A percentile compares a stretch with the other conserved stretches of the same genome.
Conservation (phyloP, 345 rosid genomes). For the Zanthoxylum bungeanum region DNA sequence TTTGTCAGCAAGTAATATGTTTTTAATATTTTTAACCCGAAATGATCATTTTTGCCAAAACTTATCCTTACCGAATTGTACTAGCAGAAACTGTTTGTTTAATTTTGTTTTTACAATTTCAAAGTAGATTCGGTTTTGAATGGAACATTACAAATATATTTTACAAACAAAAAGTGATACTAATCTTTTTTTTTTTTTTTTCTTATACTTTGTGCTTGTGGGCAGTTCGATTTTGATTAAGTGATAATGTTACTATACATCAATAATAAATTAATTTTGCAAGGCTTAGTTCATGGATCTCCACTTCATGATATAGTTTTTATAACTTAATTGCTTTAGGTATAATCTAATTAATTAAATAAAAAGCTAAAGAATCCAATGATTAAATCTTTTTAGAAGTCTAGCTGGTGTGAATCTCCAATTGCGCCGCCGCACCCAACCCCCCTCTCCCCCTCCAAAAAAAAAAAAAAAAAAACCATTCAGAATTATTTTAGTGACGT, state of each 20-base stretch:
- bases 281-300: slow-evolving; percentile 8
- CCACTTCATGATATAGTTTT: neutral
- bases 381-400: slow-evolving; percentile 10
- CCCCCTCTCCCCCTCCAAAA: too few species aligned
- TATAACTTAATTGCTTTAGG: neutral
- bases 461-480: neutral
- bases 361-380: neutral
- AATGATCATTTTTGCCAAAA: neutral
- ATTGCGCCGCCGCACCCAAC: too few species aligned
- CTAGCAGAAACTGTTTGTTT: neutral
- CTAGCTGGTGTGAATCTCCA: neutral
- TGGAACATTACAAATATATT: neutral
- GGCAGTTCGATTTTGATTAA: neutral
- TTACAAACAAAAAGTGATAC: neutral
- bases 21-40: neutral
- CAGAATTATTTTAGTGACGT: neutral
- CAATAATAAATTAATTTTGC: neutral
- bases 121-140: neutral
- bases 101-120: neutral
- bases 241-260: slow-evolving; percentile 1
- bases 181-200: neutral
- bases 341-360: neutral
- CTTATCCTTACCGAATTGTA: neutral
- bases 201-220: neutral
- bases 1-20: neutral